Conservation (phyloP, 2,329 filamentous ascomycete species). For the Mollisiaceae sp. region DNA sequence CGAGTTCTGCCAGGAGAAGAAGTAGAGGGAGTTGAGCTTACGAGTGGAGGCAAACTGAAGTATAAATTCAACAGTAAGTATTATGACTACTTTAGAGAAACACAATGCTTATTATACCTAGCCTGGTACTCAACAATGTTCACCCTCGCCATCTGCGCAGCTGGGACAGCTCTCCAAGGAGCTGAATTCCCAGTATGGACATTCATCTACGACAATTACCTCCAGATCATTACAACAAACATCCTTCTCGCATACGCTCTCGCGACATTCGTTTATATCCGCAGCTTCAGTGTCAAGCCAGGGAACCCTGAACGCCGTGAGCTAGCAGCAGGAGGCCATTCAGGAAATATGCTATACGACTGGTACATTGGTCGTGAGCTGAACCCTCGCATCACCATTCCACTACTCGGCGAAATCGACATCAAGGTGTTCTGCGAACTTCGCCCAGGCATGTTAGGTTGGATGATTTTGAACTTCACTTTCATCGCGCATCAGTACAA, state of each 20-base stretch:
- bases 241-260: slow-evolving; percentile 76
- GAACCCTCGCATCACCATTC: slow-evolving; percentile 82
- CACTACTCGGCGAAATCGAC: slow-evolving; percentile 83
- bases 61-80: slow-evolving; percentile 79
- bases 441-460: slow-evolving; percentile 88
- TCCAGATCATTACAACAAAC: slow-evolving; percentile 84
- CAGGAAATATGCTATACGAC: slow-evolving; percentile 88
- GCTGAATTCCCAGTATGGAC: slow-evolving; percentile 88
- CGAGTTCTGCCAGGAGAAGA: slow-evolving; percentile 76
- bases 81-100: background rate
- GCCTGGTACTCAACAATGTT: slow-evolving; percentile 77
- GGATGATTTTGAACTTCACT: slow-evolving; percentile 83
- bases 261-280: slow-evolving; percentile 79
- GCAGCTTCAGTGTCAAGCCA: slow-evolving; percentile 81
- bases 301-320: slow-evolving; percentile 75
- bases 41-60: slow-evolving; percentile 73
- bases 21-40: slow-evolving; percentile 71
- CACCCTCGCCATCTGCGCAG: slow-evolving; percentile 72
- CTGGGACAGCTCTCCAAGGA: slow-evolving; percentile 78
- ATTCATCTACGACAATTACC: slow-evolving; percentile 89
- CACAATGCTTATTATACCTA: slow-evolving; percentile 44
- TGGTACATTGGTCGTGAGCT: slow-evolving; percentile 97
- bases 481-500: slow-evolving; percentile 89
- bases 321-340: slow-evolving; percentile 80
- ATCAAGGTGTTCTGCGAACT: slow-evolving; percentile 91